Evolutionary conservation across 192 early-diverging fungal genomes (phyloP).

Genomic region (Backusella circina): DNA sequence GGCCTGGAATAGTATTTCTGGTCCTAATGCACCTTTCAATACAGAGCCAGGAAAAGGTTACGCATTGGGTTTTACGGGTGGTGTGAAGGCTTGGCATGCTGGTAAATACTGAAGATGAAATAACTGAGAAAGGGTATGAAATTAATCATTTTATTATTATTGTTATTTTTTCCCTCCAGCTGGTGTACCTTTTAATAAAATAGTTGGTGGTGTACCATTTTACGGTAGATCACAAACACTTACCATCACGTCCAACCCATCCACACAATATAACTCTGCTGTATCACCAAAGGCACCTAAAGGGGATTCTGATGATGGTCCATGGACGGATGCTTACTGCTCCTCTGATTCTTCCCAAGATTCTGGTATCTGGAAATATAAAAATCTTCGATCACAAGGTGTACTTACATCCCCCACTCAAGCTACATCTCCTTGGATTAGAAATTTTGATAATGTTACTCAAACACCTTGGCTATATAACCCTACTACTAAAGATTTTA

Average conservation of each 20-base stretch:
- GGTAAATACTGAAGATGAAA: not conserved
- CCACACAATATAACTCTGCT: not conserved
- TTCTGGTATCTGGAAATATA: conserved; percentile 38
- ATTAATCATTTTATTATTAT: not conserved
- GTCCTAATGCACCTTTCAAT: conserved; percentile 47
- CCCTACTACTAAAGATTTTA: conserved; percentile 47
- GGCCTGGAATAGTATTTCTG: conserved; percentile 47
- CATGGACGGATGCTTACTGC: conserved; percentile 49
- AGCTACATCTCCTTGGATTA: conserved; percentile 57
- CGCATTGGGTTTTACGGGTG: conserved; percentile 24
- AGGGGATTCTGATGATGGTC: conserved; percentile 52
- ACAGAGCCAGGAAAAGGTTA: conserved; percentile 29
- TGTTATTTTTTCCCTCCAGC: no score
- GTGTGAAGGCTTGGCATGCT: conserved; percentile 51
- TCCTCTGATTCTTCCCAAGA: conserved; percentile 39
- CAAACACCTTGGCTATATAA: conserved; percentile 76
- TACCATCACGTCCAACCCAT: not conserved
- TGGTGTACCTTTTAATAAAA: conserved; percentile 54
- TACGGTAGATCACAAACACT: conserved; percentile 46
- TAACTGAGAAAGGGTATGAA: not conserved
- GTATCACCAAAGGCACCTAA: conserved; percentile 22
- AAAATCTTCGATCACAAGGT: conserved; percentile 25
- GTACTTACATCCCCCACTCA: conserved; percentile 40
- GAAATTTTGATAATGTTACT: conserved; percentile 56
- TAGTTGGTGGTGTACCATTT: conserved; percentile 59